Evolutionary conservation across 495 filamentous ascomycete genomes (phyloP).

Genomic region (Penicillium cinerascens): DNA sequence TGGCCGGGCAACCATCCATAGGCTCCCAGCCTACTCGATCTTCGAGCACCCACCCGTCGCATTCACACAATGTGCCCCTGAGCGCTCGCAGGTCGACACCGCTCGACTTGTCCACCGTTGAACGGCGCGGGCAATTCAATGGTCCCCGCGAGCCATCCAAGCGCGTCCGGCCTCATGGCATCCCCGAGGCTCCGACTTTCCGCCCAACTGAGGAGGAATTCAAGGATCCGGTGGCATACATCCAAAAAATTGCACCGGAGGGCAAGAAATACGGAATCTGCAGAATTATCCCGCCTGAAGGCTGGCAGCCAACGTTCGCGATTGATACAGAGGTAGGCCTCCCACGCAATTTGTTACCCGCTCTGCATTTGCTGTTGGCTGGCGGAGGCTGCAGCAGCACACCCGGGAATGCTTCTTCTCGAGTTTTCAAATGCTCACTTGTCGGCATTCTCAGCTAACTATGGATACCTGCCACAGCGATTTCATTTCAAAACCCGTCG

Average conservation of each 20-base stretch:
- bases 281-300: conserved; percentile 90
- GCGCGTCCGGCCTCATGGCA: conserved; percentile 71
- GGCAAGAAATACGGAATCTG: conserved; percentile 83
- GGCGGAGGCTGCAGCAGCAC: not conserved
- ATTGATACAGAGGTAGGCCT: conserved; percentile 89
- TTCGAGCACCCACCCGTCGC: conserved; percentile 43
- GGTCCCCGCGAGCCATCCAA: conserved; percentile 72
- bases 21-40: conserved; percentile 39
- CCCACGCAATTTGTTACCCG: conserved; percentile 3
- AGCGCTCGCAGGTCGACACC: conserved; percentile 68
- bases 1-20: conserved; percentile 35
- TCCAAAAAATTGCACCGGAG: conserved; percentile 82
- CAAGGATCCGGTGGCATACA: conserved; percentile 88
- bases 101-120: conserved; percentile 85
- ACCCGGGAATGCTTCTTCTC: not conserved
- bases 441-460: conserved; percentile 9
- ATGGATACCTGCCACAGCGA: conserved; percentile 49
- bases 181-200: conserved; percentile 90
- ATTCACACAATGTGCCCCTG: conserved; percentile 59
- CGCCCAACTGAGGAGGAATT: conserved; percentile 90
- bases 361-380: not conserved
- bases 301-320: conserved; percentile 91
- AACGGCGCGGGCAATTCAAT: conserved; percentile 77
- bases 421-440: not conserved
- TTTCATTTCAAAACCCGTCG: conserved; percentile 97